Conservation (phyloP, 2,329 filamentous ascomycete genomes). For the Grosmannia clavigera region DNA sequence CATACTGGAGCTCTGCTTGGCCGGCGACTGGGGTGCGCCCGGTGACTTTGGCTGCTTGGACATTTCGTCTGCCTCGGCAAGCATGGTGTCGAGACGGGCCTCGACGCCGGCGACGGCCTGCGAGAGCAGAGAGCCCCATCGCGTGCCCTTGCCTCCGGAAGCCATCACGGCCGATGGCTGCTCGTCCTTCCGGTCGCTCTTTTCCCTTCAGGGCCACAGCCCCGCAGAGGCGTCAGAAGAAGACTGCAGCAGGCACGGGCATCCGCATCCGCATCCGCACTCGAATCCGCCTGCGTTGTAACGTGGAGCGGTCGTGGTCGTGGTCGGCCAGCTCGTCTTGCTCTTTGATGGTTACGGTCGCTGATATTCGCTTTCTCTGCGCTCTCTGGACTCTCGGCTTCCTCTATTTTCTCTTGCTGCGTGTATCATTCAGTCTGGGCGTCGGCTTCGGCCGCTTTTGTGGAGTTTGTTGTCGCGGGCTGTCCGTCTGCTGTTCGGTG, state of each 20-base stretch:
- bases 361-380: too few relatives aligned
- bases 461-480: neutral
- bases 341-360: too few relatives aligned
- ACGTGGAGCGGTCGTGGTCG: neutral
- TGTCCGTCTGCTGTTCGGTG: neutral
- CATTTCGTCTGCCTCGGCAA: slow-evolving; percentile 62
- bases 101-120: slow-evolving; percentile 91
- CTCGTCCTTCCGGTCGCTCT: neutral
- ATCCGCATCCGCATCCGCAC: neutral
- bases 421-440: neutral
- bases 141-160: slow-evolving; percentile 39
- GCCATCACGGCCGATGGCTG: slow-evolving; percentile 25
- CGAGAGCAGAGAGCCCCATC: slow-evolving; percentile 73
- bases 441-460: neutral
- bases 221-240: neutral
- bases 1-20: slow-evolving; percentile 20
- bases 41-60: slow-evolving; percentile 8
- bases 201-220: neutral
- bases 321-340: too few relatives aligned
- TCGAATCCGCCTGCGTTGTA: neutral
- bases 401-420: neutral
- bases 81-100: slow-evolving; percentile 80
- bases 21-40: slow-evolving; percentile 12
- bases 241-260: neutral
- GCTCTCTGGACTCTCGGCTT: too few relatives aligned